A percentile compares a stretch with the other conserved stretches of the same genome.
These are phyloP conservation scores for Suhomyces taliae DNA, from an alignment of 1,139 yeast genomes.

Conservation along the genomic window DNA sequence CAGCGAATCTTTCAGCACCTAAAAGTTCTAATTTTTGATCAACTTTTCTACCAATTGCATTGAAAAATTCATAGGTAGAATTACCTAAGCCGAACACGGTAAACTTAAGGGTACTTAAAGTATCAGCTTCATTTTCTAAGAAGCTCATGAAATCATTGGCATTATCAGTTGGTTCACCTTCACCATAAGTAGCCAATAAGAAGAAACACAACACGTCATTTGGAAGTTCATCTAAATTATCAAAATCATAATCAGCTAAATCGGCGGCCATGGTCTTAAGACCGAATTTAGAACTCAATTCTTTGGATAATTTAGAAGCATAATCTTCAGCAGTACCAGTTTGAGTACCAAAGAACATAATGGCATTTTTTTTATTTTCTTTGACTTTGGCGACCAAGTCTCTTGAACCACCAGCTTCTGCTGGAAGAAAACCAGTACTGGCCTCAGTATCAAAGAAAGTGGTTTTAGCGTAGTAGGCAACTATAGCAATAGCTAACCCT, in stretches of 20 bases:
- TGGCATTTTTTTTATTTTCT: slow-evolving; percentile 67
- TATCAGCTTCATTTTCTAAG: slow-evolving; percentile 58
- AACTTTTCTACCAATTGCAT: slow-evolving; percentile 74
- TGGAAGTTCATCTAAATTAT: slow-evolving; percentile 58
- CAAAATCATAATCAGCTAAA: slow-evolving; percentile 84
- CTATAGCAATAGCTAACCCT: slow-evolving; percentile 62
- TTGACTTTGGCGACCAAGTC: slow-evolving; percentile 65
- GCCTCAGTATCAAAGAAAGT: slow-evolving; percentile 46
- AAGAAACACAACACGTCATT: slow-evolving; percentile 62
- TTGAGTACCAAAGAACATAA: slow-evolving; percentile 92
- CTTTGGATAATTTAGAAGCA: slow-evolving; percentile 87
- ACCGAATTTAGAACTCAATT: slow-evolving; percentile 78
- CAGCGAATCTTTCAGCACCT: slow-evolving; percentile 73
- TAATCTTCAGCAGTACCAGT: slow-evolving; percentile 99
- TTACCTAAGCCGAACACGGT: slow-evolving; percentile 90
- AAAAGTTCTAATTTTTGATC: slow-evolving; percentile 50
- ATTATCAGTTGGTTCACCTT: slow-evolving; percentile 97
- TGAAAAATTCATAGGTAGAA: slow-evolving; percentile 88
- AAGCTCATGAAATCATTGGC: slow-evolving; percentile 72
- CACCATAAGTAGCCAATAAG: slow-evolving; percentile 92
- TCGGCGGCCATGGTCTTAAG: slow-evolving; percentile 85
- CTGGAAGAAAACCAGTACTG: slow-evolving; percentile 40
- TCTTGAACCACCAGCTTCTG: slow-evolving; percentile 47
- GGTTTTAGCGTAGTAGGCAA: slow-evolving; percentile 68
- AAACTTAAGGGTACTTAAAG: slow-evolving; percentile 62